Conservation (phyloP, 306 rosid genomes). For the Echinosophora koreensis region DNA sequence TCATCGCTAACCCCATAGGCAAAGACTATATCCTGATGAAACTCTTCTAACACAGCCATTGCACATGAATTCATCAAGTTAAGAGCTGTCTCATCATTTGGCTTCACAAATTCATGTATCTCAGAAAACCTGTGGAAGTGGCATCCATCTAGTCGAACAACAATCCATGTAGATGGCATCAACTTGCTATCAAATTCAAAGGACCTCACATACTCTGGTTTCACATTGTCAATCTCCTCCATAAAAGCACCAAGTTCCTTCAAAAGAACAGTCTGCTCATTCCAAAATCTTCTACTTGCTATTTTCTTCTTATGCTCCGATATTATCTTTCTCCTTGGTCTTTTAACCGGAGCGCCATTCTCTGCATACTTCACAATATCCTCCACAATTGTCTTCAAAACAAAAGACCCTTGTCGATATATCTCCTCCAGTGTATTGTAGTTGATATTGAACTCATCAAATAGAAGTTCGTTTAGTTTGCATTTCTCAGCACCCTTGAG, state of each 20-base stretch:
- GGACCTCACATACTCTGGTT: conserved; percentile 75
- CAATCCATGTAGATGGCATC: conserved; percentile 83
- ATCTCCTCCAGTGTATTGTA: conserved; percentile 65
- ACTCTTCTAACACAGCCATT: conserved; percentile 70
- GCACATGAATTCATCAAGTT: conserved; percentile 88
- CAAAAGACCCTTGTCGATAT: conserved; percentile 81
- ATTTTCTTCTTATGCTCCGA: conserved; percentile 67
- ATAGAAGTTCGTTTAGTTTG: conserved; percentile 68
- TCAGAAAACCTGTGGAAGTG: conserved; percentile 88
- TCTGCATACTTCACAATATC: conserved; percentile 71
- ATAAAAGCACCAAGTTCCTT: conserved; percentile 81
- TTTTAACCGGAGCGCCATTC: conserved; percentile 69
- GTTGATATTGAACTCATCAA: conserved; percentile 67
- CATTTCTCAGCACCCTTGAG: conserved; percentile 65
- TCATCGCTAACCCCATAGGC: conserved; percentile 88
- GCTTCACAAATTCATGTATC: conserved; percentile 81
- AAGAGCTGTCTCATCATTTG: conserved; percentile 84
- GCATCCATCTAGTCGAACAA: conserved; percentile 83
- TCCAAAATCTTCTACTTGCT: conserved; percentile 71
- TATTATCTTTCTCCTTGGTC: conserved; percentile 62
- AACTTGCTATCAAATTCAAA: conserved; percentile 70
- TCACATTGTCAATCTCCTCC: conserved; percentile 69
- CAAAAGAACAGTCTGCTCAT: conserved; percentile 58
- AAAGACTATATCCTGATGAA: conserved; percentile 68
- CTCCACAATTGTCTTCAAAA: conserved; percentile 65